Evolutionary conservation across 306 rosid species (phyloP), one percentile per base, ranked within the genome.

Genomic region (Malus sieversii): DNA sequence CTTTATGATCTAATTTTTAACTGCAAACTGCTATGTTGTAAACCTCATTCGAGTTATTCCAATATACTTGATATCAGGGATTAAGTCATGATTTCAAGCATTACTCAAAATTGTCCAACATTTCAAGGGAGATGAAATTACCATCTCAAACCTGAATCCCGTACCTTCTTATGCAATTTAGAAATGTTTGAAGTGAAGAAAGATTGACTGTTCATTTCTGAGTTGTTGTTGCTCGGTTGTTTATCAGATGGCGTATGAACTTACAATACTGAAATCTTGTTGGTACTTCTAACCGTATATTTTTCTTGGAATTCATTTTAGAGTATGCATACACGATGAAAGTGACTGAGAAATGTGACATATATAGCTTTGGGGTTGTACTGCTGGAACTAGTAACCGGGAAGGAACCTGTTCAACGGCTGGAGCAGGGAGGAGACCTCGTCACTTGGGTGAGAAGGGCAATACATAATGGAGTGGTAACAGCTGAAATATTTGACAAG

Each of bases 271-370:
- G 75, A 65, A 71, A 33, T 53, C 20, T 20, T 57, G 22, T 57
- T 35, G 10, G 5, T 79, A 61, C 58, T 57, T 85, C 51, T 76
- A 23, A 46, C 78, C 51, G 65, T 62, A 64, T 79, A n/a, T 18
- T 51, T 75, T 75, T 44, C n/a, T 74, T 76, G 70, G 16, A 66
- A 82, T 19, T 70, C 52, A 77, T 87, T 76, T 76, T 88, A 90
- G 96, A 90, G 79, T 90, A 90, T 70, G 96, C 96, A 51, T 90
- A 90, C 87, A 90, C 96, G 19, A 88, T 90, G 96, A 90, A 88
- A 77, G 92, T 90, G 82, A 88, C 92, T 27, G 92, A 86, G 82
- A 90, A 90, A 80, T 90, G 93, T 82, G 93, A 90, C 90, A 88
- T 90, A 75, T 90, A 90, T 80, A 90, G 96, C 80, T 90, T 85